Percentiles rank a stretch among this genome's conserved stretches.
phyloP scores from a whole-genome alignment of 352 stramenopile species.

The Pythium volutum region DNA sequence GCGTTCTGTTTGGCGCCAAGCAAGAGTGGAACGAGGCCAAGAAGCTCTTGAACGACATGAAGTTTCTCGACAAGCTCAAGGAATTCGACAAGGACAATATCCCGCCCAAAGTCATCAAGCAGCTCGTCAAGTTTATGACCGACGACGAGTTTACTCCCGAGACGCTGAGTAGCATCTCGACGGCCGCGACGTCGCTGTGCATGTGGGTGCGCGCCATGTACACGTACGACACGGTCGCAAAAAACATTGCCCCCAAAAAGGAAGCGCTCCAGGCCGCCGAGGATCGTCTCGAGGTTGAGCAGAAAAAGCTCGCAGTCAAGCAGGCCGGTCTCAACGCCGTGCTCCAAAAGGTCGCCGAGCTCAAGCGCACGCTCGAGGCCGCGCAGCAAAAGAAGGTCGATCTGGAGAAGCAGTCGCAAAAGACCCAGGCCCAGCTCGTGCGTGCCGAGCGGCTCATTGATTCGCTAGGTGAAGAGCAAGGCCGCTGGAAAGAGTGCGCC shows the following conservation, averaged over 20 bases:
- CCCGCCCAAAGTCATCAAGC: conserved; percentile 83
- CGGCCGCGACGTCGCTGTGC: conserved; percentile 89
- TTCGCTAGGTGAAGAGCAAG: conserved; percentile 88
- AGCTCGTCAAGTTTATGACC: conserved; percentile 87
- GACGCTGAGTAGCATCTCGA: conserved; percentile 88
- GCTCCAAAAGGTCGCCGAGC: conserved; percentile 78
- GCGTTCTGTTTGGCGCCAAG: conserved; percentile 84
- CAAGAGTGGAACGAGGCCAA: conserved; percentile 92
- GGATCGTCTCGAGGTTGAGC: conserved; percentile 81
- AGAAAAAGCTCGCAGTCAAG: conserved; percentile 85
- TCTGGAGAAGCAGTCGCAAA: conserved; percentile 84
- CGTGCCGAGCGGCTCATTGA: conserved; percentile 90
- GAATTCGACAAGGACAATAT: conserved; percentile 90
- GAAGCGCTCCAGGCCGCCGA: conserved; percentile 87
- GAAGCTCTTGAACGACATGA: conserved; percentile 90
- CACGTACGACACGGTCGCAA: conserved; percentile 92
- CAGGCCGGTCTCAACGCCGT: conserved; percentile 80
- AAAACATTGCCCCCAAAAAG: conserved; percentile 93
- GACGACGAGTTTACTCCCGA: conserved; percentile 91
- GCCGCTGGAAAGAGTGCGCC: conserved; percentile 86
- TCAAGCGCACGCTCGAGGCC: conserved; percentile 86
- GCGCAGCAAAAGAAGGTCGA: conserved; percentile 92
- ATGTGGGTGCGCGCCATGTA: conserved; percentile 95
- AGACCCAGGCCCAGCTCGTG: conserved; percentile 85
- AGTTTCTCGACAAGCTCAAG: conserved; percentile 89